phyloP scores from a whole-genome alignment of 176 grass and related monocot genomes.

The Luzula sylvatica region DNA sequence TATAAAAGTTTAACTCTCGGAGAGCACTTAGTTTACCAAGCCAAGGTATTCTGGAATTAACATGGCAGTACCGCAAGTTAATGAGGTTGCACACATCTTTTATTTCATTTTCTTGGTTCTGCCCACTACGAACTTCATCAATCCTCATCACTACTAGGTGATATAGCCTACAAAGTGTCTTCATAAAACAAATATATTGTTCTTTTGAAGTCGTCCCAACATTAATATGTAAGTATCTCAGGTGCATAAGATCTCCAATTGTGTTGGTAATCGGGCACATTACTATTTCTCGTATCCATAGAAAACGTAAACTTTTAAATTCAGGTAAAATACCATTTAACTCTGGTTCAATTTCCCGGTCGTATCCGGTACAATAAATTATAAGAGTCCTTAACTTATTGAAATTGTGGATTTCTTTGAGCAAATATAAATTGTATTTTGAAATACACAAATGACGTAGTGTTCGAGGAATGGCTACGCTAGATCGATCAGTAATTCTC shows the following conservation, averaged over 20 bases:
- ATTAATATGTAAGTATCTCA: neutral
- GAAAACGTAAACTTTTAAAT: conserved; percentile 3
- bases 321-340: conserved; percentile 1
- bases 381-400: conserved; percentile 4
- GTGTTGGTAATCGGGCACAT: neutral
- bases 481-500: neutral
- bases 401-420: neutral
- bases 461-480: neutral
- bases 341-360: neutral
- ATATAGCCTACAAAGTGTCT: conserved; percentile 9
- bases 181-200: neutral
- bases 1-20: neutral
- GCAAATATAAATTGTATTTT: neutral
- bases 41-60: neutral
- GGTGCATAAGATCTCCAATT: conserved; percentile 8
- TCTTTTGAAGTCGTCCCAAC: neutral
- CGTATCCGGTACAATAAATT: conserved; percentile 2
- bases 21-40: conserved; percentile 10
- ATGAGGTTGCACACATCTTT: neutral
- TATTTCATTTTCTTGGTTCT: neutral
- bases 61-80: neutral
- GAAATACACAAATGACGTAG: conserved; percentile 9
- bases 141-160: conserved; percentile 4
- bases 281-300: too few species aligned
- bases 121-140: neutral